Evolutionary conservation across 2,329 filamentous ascomycete genomes (phyloP).

Genomic region (Drechslera avenae): DNA sequence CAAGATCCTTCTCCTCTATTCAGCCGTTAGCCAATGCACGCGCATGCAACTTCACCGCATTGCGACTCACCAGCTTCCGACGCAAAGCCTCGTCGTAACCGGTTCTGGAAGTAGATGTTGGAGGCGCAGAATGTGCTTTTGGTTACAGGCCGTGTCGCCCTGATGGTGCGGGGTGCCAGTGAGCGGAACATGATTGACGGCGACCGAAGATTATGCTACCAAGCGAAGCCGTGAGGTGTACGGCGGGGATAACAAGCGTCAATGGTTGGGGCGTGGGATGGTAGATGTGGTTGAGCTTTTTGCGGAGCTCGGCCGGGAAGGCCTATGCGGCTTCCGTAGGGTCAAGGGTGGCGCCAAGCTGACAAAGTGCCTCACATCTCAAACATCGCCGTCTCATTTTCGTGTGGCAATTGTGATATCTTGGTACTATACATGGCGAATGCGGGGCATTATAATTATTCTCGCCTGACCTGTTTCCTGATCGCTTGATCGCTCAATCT

Average conservation of each 20-base stretch:
- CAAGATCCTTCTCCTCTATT: conserved; percentile 89
- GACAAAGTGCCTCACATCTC: conserved; percentile 15
- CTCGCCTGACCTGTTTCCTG: not conserved
- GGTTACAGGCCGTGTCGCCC: conserved; percentile 46
- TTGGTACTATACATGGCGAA: conserved; percentile 9
- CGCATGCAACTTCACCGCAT: conserved; percentile 21
- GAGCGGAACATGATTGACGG: conserved; percentile 58
- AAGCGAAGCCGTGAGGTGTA: conserved; percentile 38
- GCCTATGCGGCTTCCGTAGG: conserved; percentile 25
- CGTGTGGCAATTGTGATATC: not conserved
- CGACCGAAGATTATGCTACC: conserved; percentile 28
- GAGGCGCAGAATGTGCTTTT: conserved; percentile 49
- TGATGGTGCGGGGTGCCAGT: conserved; percentile 56
- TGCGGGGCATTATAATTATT: conserved; percentile 5
- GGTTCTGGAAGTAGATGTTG: conserved; percentile 55
- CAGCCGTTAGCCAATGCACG: conserved; percentile 41
- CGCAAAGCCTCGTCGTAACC: conserved; percentile 62
- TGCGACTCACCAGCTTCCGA: conserved; percentile 56
- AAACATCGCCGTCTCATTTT: conserved; percentile 6
- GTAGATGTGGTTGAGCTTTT: conserved; percentile 46
- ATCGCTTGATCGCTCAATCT: conserved; percentile 27
- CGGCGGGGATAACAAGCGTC: conserved; percentile 39
- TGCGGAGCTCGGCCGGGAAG: conserved; percentile 35
- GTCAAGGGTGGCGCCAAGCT: conserved; percentile 29
- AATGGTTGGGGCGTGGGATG: conserved; percentile 46